These are phyloP conservation scores for Solanum bulbocastanum DNA, from an alignment of 257 asterid species.

Conservation along the genomic window DNA sequence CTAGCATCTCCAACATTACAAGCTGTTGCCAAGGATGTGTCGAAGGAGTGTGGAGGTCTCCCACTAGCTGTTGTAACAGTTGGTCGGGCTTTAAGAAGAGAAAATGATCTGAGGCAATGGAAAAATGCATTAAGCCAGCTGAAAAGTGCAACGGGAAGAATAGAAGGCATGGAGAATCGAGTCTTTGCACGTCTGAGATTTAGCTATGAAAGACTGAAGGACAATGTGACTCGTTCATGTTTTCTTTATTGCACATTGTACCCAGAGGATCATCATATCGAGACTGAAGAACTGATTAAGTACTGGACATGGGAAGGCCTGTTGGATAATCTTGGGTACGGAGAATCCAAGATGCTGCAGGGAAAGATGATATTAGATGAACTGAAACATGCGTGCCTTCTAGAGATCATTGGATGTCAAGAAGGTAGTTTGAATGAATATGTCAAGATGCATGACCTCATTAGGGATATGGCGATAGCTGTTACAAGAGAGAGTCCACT, in stretches of 20 bases:
- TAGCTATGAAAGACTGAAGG: conserved; percentile 19
- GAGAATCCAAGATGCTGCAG: conserved; percentile 4
- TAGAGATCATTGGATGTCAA: conserved; percentile 2
- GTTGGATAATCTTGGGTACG: background rate
- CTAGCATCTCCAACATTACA: background rate
- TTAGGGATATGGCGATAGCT: conserved; percentile 20
- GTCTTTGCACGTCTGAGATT: conserved; percentile 18
- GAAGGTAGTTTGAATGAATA: background rate
- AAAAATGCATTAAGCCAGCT: conserved; percentile 12
- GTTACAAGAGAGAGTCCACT: conserved; percentile 9
- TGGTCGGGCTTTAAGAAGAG: conserved; percentile 20
- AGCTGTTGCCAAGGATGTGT: conserved; percentile 10
- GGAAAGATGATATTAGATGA: conserved; percentile 13
- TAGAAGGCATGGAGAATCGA: conserved; percentile 8
- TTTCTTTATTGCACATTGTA: conserved; percentile 21
- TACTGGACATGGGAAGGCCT: conserved; percentile 22
- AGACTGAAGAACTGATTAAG: conserved; percentile 9
- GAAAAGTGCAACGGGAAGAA: conserved; percentile 2
- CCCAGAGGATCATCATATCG: conserved; percentile 21
- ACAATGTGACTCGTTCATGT: conserved; percentile 9
- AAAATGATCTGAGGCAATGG: conserved; percentile 6
- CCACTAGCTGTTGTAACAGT: conserved; percentile 20
- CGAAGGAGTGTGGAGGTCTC: conserved; percentile 19
- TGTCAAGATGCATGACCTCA: conserved; percentile 17
- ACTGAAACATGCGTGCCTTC: conserved; percentile 7